Conservation (phyloP, 345 rosid genomes). For the Cochlearia excelsa region DNA sequence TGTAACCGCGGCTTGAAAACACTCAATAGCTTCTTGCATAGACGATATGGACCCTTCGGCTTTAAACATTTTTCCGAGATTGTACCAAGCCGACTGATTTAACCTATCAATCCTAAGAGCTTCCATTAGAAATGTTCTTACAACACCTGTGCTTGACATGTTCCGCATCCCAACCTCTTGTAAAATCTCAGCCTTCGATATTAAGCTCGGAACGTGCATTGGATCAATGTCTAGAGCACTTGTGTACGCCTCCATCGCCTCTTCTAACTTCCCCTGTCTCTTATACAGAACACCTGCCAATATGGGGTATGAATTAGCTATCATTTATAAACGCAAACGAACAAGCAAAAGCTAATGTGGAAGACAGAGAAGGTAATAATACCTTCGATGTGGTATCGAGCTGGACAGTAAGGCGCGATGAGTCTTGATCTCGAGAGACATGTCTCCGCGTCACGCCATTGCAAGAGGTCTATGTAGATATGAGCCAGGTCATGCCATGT, state of each 20-base stretch:
- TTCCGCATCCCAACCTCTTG: slow-evolving; percentile 37
- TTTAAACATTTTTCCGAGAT: slow-evolving; percentile 58
- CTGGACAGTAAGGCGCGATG: slow-evolving; percentile 48
- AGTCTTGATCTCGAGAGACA: slow-evolving; percentile 75
- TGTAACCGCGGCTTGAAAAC: slow-evolving; percentile 60
- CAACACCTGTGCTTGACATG: slow-evolving; percentile 34
- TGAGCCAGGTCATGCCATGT: slow-evolving; percentile 79
- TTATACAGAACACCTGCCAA: slow-evolving; percentile 49
- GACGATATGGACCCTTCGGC: slow-evolving; percentile 46
- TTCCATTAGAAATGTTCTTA: slow-evolving; percentile 62
- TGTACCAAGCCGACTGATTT: slow-evolving; percentile 72
- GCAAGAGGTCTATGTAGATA: slow-evolving; percentile 56
- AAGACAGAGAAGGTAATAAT: background rate
- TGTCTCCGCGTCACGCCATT: slow-evolving; percentile 70
- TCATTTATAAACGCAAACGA: background rate
- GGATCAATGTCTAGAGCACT: slow-evolving; percentile 62
- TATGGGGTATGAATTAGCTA: slow-evolving; percentile 2
- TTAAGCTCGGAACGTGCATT: slow-evolving; percentile 58
- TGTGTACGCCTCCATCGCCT: slow-evolving; percentile 52
- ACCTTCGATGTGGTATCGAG: slow-evolving; percentile 60
- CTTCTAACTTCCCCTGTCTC: slow-evolving; percentile 52
- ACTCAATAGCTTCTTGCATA: slow-evolving; percentile 51
- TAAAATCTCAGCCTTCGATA: slow-evolving; percentile 57
- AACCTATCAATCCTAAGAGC: slow-evolving; percentile 59
- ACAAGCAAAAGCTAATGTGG: background rate